Percentiles rank a stretch among this genome's conserved stretches.
phyloP scores from a whole-genome alignment of 2,329 filamentous ascomycete species.

The Pseudogymnoascus sp. region DNA sequence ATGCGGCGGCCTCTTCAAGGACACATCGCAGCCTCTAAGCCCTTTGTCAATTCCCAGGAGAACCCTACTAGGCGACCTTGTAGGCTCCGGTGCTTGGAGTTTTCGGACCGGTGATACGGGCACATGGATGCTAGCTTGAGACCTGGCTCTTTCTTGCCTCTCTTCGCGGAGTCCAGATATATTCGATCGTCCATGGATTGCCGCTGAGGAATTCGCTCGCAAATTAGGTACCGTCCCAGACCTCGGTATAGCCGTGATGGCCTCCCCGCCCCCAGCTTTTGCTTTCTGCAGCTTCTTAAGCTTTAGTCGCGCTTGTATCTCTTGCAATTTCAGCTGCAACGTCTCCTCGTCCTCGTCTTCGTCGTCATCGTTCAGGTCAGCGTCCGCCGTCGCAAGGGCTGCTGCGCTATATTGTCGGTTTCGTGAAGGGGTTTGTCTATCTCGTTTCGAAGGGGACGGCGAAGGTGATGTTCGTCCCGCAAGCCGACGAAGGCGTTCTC shows the following conservation, averaged over 20 bases:
- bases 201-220: conserved; percentile 21
- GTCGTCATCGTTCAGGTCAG: conserved; percentile 40
- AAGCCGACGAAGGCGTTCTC: conserved; percentile 62
- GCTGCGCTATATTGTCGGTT: conserved; percentile 2
- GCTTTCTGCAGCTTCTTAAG: conserved; percentile 75
- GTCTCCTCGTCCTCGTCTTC: conserved; percentile 83
- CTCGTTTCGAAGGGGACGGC: conserved; percentile 52
- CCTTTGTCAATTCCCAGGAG: conserved; percentile 86
- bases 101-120: conserved; percentile 64
- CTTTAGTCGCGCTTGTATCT: conserved; percentile 79
- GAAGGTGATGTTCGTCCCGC: conserved; percentile 59
- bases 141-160: conserved; percentile 22
- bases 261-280: conserved; percentile 33
- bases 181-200: conserved; percentile 21
- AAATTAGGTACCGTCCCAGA: conserved; percentile 13
- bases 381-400: conserved; percentile 7
- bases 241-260: not conserved
- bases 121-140: conserved; percentile 52
- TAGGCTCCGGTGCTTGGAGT: conserved; percentile 37
- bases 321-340: conserved; percentile 73
- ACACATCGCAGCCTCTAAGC: conserved; percentile 69
- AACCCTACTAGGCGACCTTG: conserved; percentile 69
- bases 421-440: not conserved
- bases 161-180: conserved; percentile 19
- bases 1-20: conserved; percentile 56